Percentiles rank a stretch among this genome's conserved stretches.
Evolutionary conservation across 441 rosid species (phyloP).

Genomic region (Rhodomyrtus psidioides): DNA sequence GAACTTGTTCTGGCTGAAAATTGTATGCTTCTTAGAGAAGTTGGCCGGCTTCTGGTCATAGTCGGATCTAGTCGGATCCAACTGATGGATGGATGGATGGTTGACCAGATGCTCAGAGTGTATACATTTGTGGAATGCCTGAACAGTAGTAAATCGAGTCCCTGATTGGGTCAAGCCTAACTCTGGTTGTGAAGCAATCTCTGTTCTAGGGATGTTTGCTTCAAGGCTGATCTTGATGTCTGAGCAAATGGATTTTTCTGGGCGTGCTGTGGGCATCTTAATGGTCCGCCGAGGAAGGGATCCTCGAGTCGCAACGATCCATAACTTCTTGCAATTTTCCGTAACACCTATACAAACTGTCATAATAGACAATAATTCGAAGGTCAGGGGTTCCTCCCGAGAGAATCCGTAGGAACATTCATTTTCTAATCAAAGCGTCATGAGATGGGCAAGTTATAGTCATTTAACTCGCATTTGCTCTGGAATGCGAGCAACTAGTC

Average conservation of each 20-base stretch:
- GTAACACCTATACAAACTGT: not conserved
- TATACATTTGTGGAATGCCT: not conserved
- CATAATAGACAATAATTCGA: not conserved
- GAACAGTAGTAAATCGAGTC: not conserved
- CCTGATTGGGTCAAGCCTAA: not conserved
- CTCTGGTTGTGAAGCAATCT: not conserved
- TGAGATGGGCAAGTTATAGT: not conserved
- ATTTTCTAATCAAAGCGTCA: not conserved
- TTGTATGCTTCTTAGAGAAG: not conserved
- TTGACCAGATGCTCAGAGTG: not conserved
- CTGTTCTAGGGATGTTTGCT: not conserved
- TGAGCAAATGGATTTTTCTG: not conserved
- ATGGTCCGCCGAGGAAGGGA: not conserved
- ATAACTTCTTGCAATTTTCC: not conserved
- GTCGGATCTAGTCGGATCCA: not conserved
- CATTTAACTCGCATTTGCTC: not conserved
- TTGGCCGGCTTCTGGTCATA: not conserved
- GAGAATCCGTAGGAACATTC: not conserved
- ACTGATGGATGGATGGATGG: not conserved
- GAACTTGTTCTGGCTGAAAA: not conserved
- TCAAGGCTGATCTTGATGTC: not conserved
- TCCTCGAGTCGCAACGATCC: not conserved
- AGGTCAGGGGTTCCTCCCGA: not conserved
- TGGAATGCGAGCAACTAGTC: not conserved
- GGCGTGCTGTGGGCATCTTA: not conserved